These are phyloP conservation scores for Hypoxylon rickii DNA, from an alignment of 495 filamentous ascomycete genomes.

Conservation along the genomic window DNA sequence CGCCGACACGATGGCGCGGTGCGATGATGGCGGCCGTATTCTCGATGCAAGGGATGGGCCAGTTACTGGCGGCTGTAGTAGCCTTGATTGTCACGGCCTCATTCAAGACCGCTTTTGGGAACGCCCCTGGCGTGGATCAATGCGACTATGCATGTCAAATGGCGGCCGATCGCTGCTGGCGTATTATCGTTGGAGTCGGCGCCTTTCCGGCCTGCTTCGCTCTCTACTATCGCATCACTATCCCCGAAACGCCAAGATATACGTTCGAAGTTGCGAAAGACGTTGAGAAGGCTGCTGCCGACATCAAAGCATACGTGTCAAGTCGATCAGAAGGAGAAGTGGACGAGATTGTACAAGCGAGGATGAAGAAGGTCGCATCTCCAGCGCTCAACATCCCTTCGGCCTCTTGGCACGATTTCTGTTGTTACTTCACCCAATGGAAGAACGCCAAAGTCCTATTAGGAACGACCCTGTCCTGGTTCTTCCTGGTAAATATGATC, in stretches of 20 bases:
- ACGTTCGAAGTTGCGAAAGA: constrained; percentile 82
- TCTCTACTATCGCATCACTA: constrained; percentile 85
- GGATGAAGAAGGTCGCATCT: constrained; percentile 38
- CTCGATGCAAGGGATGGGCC: constrained; percentile 82
- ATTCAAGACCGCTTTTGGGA: constrained; percentile 68
- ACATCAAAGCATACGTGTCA: constrained; percentile 66
- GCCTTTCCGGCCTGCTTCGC: constrained; percentile 75
- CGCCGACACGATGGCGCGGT: constrained; percentile 81
- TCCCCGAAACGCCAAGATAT: constrained; percentile 74
- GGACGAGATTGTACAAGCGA: constrained; percentile 41
- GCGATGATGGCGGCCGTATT: constrained; percentile 91
- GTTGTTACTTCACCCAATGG: constrained; percentile 68
- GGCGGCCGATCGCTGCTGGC: constrained; percentile 83
- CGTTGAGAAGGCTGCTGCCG: constrained; percentile 70
- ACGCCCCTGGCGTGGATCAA: constrained; percentile 44
- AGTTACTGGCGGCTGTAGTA: constrained; percentile 71
- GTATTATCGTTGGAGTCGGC: constrained; percentile 78
- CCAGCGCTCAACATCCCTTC: constrained; percentile 61
- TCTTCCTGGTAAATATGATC: constrained; percentile 64
- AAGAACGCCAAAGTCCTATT: constrained; percentile 73
- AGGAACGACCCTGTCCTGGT: constrained; percentile 81
- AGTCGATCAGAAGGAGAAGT: constrained; percentile 58
- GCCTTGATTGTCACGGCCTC: constrained; percentile 70
- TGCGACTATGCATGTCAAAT: constrained; percentile 66
- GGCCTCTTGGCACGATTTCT: constrained; percentile 69